These are phyloP conservation scores for Acidomyces sp. DNA, from an alignment of 495 filamentous ascomycete species.

Conservation along the genomic window DNA sequence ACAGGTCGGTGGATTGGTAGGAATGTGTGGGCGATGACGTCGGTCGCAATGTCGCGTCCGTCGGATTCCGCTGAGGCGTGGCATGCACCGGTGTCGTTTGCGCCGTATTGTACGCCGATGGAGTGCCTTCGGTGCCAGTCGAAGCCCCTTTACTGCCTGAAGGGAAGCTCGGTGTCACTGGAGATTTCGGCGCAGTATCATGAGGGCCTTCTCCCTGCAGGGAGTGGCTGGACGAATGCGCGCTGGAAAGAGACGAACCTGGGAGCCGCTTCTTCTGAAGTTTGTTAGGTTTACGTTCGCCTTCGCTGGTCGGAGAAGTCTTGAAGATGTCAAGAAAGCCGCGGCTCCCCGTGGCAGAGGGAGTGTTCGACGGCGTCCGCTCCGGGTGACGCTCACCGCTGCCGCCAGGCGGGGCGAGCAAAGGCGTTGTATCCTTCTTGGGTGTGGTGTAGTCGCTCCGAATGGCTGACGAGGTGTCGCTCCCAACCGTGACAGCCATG, in stretches of 20 bases:
- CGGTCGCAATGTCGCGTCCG: constrained; percentile 14
- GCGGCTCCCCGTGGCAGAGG: constrained; percentile 9
- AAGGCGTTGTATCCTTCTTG: constrained; percentile 16
- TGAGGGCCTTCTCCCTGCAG: constrained; percentile 31
- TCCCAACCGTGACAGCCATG: constrained; percentile 11
- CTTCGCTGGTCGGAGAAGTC: constrained; percentile 42
- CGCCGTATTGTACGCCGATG: constrained; percentile 18
- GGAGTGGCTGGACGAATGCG: constrained; percentile 73
- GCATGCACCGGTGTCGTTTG: constrained; percentile 29
- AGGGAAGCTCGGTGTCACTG: constrained; percentile 6
- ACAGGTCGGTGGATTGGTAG: constrained; percentile 34
- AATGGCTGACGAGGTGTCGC: constrained; percentile 11
- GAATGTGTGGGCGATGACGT: constrained; percentile 18
- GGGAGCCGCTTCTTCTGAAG: constrained; percentile 69
- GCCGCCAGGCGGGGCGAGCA: constrained; percentile 10
- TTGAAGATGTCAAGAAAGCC: constrained; percentile 22
- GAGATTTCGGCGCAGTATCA: constrained; percentile 2
- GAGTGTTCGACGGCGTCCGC: constrained; percentile 15
- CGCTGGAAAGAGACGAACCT: constrained; percentile 61
- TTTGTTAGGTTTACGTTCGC: constrained; percentile 68
- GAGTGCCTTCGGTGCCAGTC: not conserved
- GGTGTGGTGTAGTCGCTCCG: constrained; percentile 14
- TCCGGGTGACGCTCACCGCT: constrained; percentile 10
- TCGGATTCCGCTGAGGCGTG: constrained; percentile 9
- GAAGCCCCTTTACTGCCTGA: not conserved